Base-by-base conservation (phyloP, 2,329 filamentous ascomycete species). In the Fusarium circinatum region DNA sequence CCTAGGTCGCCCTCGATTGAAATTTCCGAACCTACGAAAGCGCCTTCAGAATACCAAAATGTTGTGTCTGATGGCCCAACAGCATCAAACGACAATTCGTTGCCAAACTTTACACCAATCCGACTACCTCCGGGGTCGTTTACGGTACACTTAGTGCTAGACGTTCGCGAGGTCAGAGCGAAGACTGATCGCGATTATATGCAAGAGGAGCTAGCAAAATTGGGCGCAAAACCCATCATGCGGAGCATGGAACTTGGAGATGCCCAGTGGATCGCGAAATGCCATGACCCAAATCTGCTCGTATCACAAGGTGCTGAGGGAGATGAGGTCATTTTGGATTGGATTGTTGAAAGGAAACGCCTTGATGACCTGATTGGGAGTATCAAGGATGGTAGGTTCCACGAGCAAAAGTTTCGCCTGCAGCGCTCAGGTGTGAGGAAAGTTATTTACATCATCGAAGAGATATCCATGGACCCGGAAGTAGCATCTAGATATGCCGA, bases 391-490 rank as follows among this genome's bases (percentile, higher is more conserved):
- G 93, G 93, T 3, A 90, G 94, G 6, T 96, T 95, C 76, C 92
- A 92, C 75, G 94, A 96, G 80, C 94, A 96, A 79, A 96, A 96
- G 79, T 96, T 95, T 79, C 91, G 94, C 3, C 86, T 96, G 17
- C 88, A 89, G 62, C 90, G 90, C 58, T 93, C 90, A 0, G 93
- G 93, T 0, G 86, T 94, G n/a, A 89, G 89, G 65, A 93, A 95
- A 75, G 91, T 95, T 20, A 87, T 94, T 42, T 96, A 96, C 78
- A 86, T 96, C 30, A 88, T 96, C 62, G 94, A 96, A 79, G 91
- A 95, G 74, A 91, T 92, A 65, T 79, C 87, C 17, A 86, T 94
- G 78, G 87, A 91, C 48, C 78, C 87, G 1, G 85, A 88, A 13
- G 80, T 85, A 45, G 84, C 85, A 41, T 82, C 86, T 30, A 89